Evolutionary conservation across 208 protist species (phyloP).

Genomic region (Sergeia podlipaevii): DNA sequence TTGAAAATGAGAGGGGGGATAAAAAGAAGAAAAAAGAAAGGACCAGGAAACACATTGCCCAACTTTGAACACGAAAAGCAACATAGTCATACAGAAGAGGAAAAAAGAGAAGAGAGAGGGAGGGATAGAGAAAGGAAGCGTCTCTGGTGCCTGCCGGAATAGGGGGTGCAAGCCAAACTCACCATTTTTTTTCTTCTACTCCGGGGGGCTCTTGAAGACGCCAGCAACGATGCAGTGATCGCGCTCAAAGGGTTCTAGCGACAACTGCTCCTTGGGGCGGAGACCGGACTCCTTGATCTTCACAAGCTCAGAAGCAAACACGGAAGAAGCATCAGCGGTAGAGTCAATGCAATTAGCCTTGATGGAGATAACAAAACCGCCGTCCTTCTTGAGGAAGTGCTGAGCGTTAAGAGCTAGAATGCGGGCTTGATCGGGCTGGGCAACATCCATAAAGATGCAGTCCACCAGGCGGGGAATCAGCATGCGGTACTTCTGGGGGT

Average conservation of each 20-base stretch:
- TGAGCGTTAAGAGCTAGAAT: constrained; percentile 99
- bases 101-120: constrained; percentile 7
- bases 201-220: constrained; percentile 71
- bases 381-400: constrained; percentile 99
- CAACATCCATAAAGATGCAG: constrained; percentile 99
- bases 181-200: constrained; percentile 24
- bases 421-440: constrained; percentile 99
- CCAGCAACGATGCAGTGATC: constrained; percentile 98
- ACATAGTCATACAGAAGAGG: constrained; percentile 1
- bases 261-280: constrained; percentile 97
- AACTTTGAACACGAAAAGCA: not conserved
- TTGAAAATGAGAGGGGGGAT: not conserved
- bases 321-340: constrained; percentile 93
- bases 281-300: constrained; percentile 96
- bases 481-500: constrained; percentile 99
- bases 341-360: constrained; percentile 99
- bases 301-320: constrained; percentile 98
- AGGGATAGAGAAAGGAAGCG: constrained; percentile 1
- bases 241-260: constrained; percentile 99
- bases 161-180: not conserved
- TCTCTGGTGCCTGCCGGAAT: not conserved
- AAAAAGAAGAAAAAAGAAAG: constrained; percentile 9
- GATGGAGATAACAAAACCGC: constrained; percentile 99
- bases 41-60: not conserved
- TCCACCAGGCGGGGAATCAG: constrained; percentile 99